A percentile compares a stretch with the other conserved stretches of the same genome.
Evolutionary conservation across 2,329 filamentous ascomycete genomes (phyloP).

Genomic region (Beauveria caledonica): DNA sequence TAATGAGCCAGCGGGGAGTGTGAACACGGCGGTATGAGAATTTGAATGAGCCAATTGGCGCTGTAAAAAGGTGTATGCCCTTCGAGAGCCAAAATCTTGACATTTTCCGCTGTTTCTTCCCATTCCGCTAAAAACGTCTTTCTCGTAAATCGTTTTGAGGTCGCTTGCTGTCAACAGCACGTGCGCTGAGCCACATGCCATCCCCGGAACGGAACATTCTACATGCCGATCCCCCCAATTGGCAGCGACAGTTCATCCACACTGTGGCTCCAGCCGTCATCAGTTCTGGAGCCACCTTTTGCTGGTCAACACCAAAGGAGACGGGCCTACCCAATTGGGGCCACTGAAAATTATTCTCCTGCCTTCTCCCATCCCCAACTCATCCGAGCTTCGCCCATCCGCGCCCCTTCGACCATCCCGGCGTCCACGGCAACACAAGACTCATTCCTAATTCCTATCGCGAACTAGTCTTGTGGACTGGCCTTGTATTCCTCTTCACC

Average conservation of each 20-base stretch:
- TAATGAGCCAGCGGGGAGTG: neutral
- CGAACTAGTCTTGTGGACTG: conserved; percentile 16
- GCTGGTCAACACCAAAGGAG: neutral
- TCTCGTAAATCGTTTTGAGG: too few relatives aligned
- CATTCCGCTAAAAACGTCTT: too few relatives aligned
- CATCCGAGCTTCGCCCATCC: conserved; percentile 14
- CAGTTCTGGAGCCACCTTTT: conserved; percentile 6
- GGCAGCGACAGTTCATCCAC: neutral
- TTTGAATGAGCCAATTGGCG: neutral
- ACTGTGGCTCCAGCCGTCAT: conserved; percentile 8
- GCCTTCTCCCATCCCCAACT: conserved; percentile 14
- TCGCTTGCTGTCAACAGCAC: neutral
- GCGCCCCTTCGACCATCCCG: conserved; percentile 8
- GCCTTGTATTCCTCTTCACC: conserved; percentile 6
- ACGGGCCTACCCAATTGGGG: conserved; percentile 4
- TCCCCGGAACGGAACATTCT: conserved; percentile 8
- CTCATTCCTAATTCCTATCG: conserved; percentile 1
- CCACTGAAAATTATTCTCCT: conserved; percentile 19
- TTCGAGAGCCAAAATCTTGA: too few relatives aligned
- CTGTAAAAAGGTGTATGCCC: too few relatives aligned
- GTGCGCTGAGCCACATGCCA: neutral
- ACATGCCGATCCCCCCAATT: neutral
- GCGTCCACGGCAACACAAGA: conserved; percentile 14
- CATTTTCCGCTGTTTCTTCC: too few relatives aligned
- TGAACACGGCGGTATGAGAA: neutral